Percentiles rank a stretch among this genome's conserved stretches.
phyloP scores from a whole-genome alignment of 805 yeast species.

The Candida sanyiensis region DNA sequence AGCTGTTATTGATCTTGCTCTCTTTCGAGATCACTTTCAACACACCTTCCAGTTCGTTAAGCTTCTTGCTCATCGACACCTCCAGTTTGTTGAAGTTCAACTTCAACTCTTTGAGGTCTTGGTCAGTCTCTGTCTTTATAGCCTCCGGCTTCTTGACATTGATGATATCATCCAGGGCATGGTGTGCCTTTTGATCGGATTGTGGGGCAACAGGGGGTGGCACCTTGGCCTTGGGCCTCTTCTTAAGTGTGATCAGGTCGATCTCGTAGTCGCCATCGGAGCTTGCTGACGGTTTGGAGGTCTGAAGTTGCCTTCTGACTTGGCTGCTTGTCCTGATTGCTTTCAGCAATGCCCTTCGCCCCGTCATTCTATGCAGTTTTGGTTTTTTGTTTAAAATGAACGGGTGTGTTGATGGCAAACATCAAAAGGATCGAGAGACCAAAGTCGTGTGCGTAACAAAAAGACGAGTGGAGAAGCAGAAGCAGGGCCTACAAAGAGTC shows the following conservation, averaged over 20 bases:
- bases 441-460: conserved; percentile 1
- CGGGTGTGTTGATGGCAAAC: too few species aligned
- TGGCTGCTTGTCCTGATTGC: not conserved
- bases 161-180: conserved; percentile 10
- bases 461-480: not conserved
- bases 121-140: not conserved
- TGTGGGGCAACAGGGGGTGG: not conserved
- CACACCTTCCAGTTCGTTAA: conserved; percentile 9
- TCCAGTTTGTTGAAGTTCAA: conserved; percentile 6
- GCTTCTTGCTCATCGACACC: conserved; percentile 7
- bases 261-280: conserved; percentile 12
- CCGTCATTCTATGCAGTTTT: not conserved
- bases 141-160: conserved; percentile 10
- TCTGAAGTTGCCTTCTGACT: conserved; percentile 1
- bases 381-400: not conserved
- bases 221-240: conserved; percentile 7
- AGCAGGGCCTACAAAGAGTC: not conserved
- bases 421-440: not conserved
- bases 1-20: conserved; percentile 1
- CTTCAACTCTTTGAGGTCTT: not conserved
- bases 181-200: not conserved
- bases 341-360: not conserved
- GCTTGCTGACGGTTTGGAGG: not conserved
- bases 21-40: conserved; percentile 11
- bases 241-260: conserved; percentile 14